Evolutionary conservation across 352 stramenopile species (phyloP), one percentile per base, ranked within the genome.

Genomic region (Phytophthora syringae): DNA sequence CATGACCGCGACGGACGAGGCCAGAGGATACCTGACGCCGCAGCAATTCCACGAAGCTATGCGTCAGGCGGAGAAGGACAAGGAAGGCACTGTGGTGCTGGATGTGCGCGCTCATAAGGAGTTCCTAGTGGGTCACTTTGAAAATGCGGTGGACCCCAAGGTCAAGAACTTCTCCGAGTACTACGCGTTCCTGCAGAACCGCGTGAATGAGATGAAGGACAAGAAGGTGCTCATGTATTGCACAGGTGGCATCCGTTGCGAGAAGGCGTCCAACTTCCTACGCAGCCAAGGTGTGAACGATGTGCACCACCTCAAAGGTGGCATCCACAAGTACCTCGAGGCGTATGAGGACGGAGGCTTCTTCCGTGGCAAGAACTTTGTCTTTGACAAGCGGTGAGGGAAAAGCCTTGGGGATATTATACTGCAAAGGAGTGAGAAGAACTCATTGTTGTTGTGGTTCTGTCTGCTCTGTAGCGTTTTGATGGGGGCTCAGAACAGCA

Each of bases 151-250:
- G 30, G 81, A 92, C 52, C 80, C 82, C 0, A 73, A 88, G 24
- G 82, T 90, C 16, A 89, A 89, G 62, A 90, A 82, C 44, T 92
- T 92, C 47, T 88, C 79, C 54, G 83, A 92, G 67, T 90, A 89
- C 64, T 90, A 89, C 54, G 67, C 70, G 18, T 89, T 89, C 54
- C 42, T 90, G 50, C 75, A 89, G 53, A 73, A 81, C 30, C 79
- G 74, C 32, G 55, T 90, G 37, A 71, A 89, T 18, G 67, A 86
- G 30, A 84, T 85, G 74, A 90, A 86, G 52, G 58, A 75, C 32
- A 87, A 94, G 52, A 90, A 89, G 37, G 80, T 90, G 42, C 66
- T 93, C 15, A 91, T 91, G 76, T 93, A 93, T 56, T 93, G 84
- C 70, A 93, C 84, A 1, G 84, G 84, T 20, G 84, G 82, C 25